Conservation (phyloP, 345 rosid genomes). For the Noccaea bulbosa region DNA sequence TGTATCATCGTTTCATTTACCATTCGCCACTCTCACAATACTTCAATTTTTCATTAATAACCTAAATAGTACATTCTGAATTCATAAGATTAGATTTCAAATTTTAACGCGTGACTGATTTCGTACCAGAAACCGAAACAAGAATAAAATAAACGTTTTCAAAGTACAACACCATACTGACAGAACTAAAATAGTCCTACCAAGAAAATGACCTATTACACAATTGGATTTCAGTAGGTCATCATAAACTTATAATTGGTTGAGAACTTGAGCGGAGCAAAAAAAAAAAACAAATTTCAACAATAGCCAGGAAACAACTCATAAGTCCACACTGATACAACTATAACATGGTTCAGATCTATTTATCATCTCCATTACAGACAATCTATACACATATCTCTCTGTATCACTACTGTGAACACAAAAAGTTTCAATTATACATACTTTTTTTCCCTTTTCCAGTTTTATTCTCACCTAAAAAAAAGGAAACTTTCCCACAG, state of each 20-base stretch:
- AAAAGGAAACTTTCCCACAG: conserved; percentile 11
- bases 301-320: conserved; percentile 19
- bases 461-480: not conserved
- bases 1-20: not conserved
- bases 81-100: not conserved
- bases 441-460: not conserved
- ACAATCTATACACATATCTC: not conserved
- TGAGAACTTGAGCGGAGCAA: conserved; percentile 37
- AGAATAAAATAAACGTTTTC: too few species aligned
- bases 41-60: not conserved
- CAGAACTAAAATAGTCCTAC: conserved; percentile 28
- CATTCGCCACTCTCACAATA: not conserved
- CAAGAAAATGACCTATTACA: conserved; percentile 35
- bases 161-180: not conserved
- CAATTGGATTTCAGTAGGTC: conserved; percentile 28
- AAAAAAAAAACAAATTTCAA: conserved; percentile 25
- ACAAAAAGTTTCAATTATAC: conserved; percentile 3
- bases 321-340: conserved; percentile 36
- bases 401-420: conserved; percentile 28
- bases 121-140: not conserved
- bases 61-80: not conserved
- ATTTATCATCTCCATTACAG: conserved; percentile 15
- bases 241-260: conserved; percentile 37
- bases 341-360: conserved; percentile 34
- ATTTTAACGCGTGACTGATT: not conserved